phyloP scores from a whole-genome alignment of 2,329 filamentous ascomycete species.

The Aspergillus calidoustus region DNA sequence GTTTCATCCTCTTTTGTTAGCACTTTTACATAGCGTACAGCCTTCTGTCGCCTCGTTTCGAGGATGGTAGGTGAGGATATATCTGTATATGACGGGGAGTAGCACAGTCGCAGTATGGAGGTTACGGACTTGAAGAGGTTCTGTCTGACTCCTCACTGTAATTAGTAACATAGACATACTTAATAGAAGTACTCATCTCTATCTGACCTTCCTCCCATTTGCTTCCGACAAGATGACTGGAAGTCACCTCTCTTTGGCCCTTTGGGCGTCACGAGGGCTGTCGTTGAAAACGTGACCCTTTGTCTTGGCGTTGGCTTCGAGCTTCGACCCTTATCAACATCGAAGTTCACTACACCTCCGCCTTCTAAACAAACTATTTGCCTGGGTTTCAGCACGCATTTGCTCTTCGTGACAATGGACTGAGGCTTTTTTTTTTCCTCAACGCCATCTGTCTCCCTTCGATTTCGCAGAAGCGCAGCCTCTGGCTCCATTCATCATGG shows the following conservation, averaged over 20 bases:
- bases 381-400: neutral
- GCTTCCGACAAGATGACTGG: neutral
- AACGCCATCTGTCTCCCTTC: neutral
- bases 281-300: neutral
- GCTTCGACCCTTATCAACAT: neutral
- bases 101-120: conserved; percentile 5
- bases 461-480: conserved; percentile 3
- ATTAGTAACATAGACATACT: conserved; percentile 23
- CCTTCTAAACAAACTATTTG: neutral
- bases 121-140: neutral
- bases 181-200: conserved; percentile 24
- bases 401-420: conserved; percentile 18
- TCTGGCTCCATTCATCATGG: conserved; percentile 29
- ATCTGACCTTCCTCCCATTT: neutral
- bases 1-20: conserved; percentile 14
- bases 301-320: conserved; percentile 22
- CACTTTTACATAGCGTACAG: conserved; percentile 5
- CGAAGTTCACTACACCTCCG: neutral
- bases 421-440: conserved; percentile 2
- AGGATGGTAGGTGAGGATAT: conserved; percentile 12
- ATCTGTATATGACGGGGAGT: conserved; percentile 18
- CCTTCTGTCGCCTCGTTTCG: neutral
- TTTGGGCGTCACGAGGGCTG: conserved; percentile 10
- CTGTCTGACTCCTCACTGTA: conserved; percentile 7
- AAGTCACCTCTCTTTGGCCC: neutral